Evolutionary conservation across 2,329 filamentous ascomycete genomes (phyloP), one percentile per base, ranked within the genome.

Genomic region (Diplodia scrobiculata): DNA sequence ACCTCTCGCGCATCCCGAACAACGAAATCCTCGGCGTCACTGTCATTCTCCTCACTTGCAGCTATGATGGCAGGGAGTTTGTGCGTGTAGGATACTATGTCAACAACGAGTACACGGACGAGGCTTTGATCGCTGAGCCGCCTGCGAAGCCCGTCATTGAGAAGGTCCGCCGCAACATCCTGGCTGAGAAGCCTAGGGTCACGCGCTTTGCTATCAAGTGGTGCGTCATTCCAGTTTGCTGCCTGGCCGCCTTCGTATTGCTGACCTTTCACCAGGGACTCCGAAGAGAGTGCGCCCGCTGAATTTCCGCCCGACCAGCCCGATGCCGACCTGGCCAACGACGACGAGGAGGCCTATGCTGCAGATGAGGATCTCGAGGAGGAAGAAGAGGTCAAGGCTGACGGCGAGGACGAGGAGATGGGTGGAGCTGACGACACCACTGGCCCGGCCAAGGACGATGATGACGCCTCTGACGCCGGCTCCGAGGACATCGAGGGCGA

Each of bases 191-290:
- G 86, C 95, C 95, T 13, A 88, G 95, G 79, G 95, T 99, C 62
- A 99, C 95, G 34, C 88, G 95, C 70, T 99, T 99, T 76, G 92
- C 93, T 52, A 99, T 99, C 81, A 99, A 99, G 82, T 99, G 95
- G 95, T 97, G 85, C 67, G 86, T 80, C 52, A 32, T 34, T 14
- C n/a, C 21, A 21, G 17, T n/a, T 9, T 47, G 41, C 21, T 17
- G 41, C 45, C 45, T 50, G 45, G 66, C 47, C 45, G 19, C 14
- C n/a, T 48, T 27, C 51, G 14, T 7, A 19, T 9, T 34, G 58
- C 58, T 62, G 10, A 62, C 7, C n/a, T 14, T 13, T 19, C 58
- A 67, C 63, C 47, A 97, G 93, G 93, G 95, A 99, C 76, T 95
- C 91, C n/a, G 95, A 99, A 75, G 94, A 93, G 70, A 95, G 92